A percentile compares a stretch with the other conserved stretches of the same genome.
phyloP scores from a whole-genome alignment of 2,329 filamentous ascomycete genomes.

The Verticillium dahliae region DNA sequence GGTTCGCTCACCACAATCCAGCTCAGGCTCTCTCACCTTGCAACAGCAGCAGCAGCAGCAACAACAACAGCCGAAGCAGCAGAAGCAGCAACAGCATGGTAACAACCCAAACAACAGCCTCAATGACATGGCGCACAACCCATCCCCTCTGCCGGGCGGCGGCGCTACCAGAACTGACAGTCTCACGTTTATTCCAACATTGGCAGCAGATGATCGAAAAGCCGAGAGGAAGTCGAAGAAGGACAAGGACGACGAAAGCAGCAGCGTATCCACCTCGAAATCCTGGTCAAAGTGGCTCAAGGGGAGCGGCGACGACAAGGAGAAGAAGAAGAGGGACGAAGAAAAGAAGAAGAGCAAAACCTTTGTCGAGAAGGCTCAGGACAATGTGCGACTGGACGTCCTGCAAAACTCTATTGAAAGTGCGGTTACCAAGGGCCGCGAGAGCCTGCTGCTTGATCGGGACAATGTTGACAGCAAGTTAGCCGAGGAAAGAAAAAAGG shows the following conservation, averaged over 20 bases:
- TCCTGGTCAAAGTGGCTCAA: constrained; percentile 83
- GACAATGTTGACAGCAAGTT: constrained; percentile 65
- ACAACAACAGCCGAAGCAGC: constrained; percentile 15
- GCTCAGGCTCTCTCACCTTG: constrained; percentile 4
- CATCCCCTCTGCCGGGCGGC: constrained; percentile 64
- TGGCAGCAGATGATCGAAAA: constrained; percentile 64
- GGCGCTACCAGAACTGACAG: constrained; percentile 64
- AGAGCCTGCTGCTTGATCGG: constrained; percentile 79
- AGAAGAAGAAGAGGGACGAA: constrained; percentile 53
- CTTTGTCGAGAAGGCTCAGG: constrained; percentile 54
- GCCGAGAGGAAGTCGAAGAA: constrained; percentile 70
- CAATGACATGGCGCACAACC: constrained; percentile 58
- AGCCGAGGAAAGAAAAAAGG: constrained; percentile 77
- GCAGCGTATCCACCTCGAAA: constrained; percentile 57
- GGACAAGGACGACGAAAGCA: constrained; percentile 57
- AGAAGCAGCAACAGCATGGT: constrained; percentile 14
- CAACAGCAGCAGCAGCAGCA: constrained; percentile 16
- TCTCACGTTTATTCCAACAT: constrained; percentile 73
- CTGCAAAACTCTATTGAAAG: constrained; percentile 82
- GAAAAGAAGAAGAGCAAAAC: constrained; percentile 63
- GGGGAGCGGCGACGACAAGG: constrained; percentile 67
- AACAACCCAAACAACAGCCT: constrained; percentile 34
- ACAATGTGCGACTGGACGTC: constrained; percentile 78
- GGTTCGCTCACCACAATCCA: constrained; percentile 19
- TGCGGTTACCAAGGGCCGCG: constrained; percentile 58